Evolutionary conservation across 1,284 basidiomycete genomes (phyloP).

Genomic region (Trichosporon asahii): DNA sequence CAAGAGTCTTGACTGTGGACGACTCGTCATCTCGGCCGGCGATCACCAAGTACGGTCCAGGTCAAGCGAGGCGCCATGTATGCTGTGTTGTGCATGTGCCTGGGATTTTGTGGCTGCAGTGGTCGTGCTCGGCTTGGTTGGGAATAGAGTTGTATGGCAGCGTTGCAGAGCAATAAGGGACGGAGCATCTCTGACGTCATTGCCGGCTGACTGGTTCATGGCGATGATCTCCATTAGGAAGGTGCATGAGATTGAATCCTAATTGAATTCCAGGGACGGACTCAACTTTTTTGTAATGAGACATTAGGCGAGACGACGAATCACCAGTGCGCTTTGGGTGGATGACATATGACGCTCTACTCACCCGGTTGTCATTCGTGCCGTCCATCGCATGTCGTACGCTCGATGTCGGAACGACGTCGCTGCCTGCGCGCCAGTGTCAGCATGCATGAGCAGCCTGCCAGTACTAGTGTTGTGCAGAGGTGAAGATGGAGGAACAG

Average conservation of each 20-base stretch:
- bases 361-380: no score
- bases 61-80: no score
- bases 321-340: neutral
- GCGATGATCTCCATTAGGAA: neutral
- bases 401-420: neutral
- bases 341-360: neutral
- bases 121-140: neutral
- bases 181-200: neutral
- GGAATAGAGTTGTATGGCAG: neutral
- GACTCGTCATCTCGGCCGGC: neutral
- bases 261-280: neutral
- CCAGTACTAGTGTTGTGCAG: neutral
- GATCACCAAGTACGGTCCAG: neutral
- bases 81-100: neutral
- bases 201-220: neutral
- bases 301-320: neutral
- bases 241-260: neutral
- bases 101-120: neutral
- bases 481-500: neutral
- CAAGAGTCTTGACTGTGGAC: neutral
- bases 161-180: neutral
- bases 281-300: neutral
- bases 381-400: neutral
- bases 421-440: neutral
- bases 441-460: neutral